Evolutionary conservation across 345 rosid genomes (phyloP), one percentile per base, ranked within the genome.

Genomic region (Populus ilicifolia): DNA sequence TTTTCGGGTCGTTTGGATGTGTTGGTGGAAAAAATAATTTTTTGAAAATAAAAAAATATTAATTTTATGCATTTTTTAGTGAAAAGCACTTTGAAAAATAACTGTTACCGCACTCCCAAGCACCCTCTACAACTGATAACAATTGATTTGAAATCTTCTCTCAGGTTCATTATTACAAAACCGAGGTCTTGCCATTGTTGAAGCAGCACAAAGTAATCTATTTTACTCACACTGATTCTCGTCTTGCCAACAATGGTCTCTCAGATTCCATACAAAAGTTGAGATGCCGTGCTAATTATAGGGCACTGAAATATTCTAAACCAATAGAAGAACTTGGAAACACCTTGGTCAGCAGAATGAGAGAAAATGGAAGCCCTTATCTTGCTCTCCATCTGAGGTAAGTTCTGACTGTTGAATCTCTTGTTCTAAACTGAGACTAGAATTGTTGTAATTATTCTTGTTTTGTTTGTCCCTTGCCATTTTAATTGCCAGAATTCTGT

Each of bases 341-440:
- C 76, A 87, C 83, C 48, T 84, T 95, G 88, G 91, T 91, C 74
- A 89, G 90, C 76, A 89, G 96, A 84, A 90, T 95, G 99, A 86
- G 82, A 81, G 85, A 84, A 83, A 78, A 85, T 85, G 94, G 87
- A 48, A 84, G 85, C 83, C 99, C 94, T 39, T 92, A 93, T 84
- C 90, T 95, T 77, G 98, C 99, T 77, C 98, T 95, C 56, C 99
- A 95, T 86, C 82, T 93, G 83, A 95, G 98, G 98, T 82, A 80
- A 83, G 92, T 83, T 71, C 73, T 75, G 63, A 23, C 66, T 35
- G 67, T 71, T 74, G 33, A 39, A n/a, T 68, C 68, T 35, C 36
- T 48, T 25, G 5, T 25, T 62, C 36, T n/a, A 44, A 67, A 25
- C 14, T 69, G 38, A 61, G 29, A 62, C 5, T n/a, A 54, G 43